These are phyloP conservation scores for Sporothrix mexicana DNA, from an alignment of 2,329 filamentous ascomycete genomes.

Conservation along the genomic window DNA sequence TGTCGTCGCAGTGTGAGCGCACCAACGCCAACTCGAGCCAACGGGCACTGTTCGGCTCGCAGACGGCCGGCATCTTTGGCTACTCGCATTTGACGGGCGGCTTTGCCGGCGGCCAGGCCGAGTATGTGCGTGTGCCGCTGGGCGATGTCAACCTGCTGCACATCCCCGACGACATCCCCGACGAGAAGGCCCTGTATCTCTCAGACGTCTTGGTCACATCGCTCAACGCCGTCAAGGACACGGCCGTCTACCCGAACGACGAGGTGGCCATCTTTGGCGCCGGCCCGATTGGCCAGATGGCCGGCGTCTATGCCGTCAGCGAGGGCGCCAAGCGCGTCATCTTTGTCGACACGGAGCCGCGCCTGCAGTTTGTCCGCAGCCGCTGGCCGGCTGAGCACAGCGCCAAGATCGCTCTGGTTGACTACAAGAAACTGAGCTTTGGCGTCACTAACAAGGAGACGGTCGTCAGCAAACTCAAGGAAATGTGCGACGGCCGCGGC, in stretches of 20 bases:
- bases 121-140: slow-evolving; percentile 82
- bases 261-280: slow-evolving; percentile 84
- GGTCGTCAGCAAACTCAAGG: slow-evolving; percentile 74
- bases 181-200: slow-evolving; percentile 81
- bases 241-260: slow-evolving; percentile 77
- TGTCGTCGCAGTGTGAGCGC: slow-evolving; percentile 78
- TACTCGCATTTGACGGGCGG: slow-evolving; percentile 83
- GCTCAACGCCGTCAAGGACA: slow-evolving; percentile 84
- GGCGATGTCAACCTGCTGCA: slow-evolving; percentile 82
- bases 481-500: slow-evolving; percentile 72
- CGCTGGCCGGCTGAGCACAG: slow-evolving; percentile 59
- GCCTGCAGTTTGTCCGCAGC: slow-evolving; percentile 70
- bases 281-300: slow-evolving; percentile 87
- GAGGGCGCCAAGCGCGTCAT: slow-evolving; percentile 78
- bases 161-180: slow-evolving; percentile 78
- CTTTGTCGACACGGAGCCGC: slow-evolving; percentile 74
- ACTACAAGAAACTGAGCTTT: slow-evolving; percentile 66
- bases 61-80: slow-evolving; percentile 75
- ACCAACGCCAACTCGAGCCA: slow-evolving; percentile 76
- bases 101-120: slow-evolving; percentile 85
- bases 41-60: slow-evolving; percentile 78
- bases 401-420: slow-evolving; percentile 68
- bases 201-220: slow-evolving; percentile 81
- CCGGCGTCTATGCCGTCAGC: slow-evolving; percentile 73
- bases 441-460: slow-evolving; percentile 64